Conservation (phyloP, 306 rosid species). For the Erythrophleum fordii region DNA sequence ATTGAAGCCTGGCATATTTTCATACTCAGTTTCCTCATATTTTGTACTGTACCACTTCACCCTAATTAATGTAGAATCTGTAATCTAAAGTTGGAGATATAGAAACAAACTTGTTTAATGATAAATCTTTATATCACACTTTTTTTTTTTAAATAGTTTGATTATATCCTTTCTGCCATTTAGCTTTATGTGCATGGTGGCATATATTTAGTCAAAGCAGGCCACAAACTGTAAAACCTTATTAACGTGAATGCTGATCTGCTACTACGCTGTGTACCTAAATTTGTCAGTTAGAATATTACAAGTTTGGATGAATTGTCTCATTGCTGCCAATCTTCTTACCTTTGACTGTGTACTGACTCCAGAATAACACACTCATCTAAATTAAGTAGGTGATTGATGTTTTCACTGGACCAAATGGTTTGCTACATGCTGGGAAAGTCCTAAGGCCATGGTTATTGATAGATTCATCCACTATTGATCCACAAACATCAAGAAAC, state of each 20-base stretch:
- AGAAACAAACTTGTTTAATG: conserved; percentile 5
- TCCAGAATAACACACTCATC: conserved; percentile 42
- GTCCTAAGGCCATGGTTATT: conserved; percentile 78
- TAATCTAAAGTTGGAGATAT: conserved; percentile 15
- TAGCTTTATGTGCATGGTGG: conserved; percentile 16
- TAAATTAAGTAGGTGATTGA: conserved; percentile 70
- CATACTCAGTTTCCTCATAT: neutral
- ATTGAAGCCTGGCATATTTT: neutral
- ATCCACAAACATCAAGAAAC: conserved; percentile 87
- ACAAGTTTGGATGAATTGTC: conserved; percentile 15
- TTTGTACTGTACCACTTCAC: neutral
- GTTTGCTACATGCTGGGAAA: conserved; percentile 78
- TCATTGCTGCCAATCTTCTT: conserved; percentile 27
- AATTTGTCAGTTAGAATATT: conserved; percentile 21
- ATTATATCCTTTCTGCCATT: conserved; percentile 2
- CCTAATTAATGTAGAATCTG: neutral
- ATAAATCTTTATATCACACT: conserved; percentile 6
- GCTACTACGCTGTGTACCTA: conserved; percentile 9
- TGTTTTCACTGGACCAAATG: conserved; percentile 86
- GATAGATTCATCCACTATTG: conserved; percentile 91
- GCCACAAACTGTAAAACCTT: neutral
- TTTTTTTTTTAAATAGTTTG: neutral
- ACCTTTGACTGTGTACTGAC: conserved; percentile 35
- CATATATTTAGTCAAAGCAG: neutral
- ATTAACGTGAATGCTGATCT: conserved; percentile 17